Evolutionary conservation across 192 early-diverging fungal genomes (phyloP).

Genomic region (Martensiomyces pterosporus): DNA sequence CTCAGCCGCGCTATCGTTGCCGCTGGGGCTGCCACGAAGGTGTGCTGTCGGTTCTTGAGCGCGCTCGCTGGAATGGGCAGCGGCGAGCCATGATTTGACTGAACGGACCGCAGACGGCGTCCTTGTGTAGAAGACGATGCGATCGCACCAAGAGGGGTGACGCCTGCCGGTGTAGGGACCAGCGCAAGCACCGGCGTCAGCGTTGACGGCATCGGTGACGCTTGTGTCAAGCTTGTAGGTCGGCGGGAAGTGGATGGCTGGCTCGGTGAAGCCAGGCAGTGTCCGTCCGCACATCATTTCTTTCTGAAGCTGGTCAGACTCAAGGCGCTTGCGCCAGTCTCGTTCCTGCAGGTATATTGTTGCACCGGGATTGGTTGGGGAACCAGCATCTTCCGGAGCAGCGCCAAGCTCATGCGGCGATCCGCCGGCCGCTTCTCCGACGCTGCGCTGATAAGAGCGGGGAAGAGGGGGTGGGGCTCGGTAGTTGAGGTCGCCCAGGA

Average conservation of each 20-base stretch:
- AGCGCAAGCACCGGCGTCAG: no score
- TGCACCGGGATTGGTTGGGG: no score
- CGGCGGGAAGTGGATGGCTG: not conserved
- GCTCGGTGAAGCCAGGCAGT: conserved; percentile 2
- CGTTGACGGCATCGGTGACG: no score
- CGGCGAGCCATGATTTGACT: not conserved
- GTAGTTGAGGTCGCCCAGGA: conserved; percentile 7
- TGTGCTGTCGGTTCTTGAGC: no score
- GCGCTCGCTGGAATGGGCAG: not conserved
- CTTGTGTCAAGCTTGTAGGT: conserved; percentile 4
- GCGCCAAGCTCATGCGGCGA: not conserved
- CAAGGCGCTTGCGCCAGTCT: no score
- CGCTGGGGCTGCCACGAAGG: no score
- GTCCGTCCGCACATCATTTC: not conserved
- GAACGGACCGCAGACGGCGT: not conserved
- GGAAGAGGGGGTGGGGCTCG: no score
- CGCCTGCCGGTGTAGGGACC: conserved; percentile 1
- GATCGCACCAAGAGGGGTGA: conserved; percentile 1
- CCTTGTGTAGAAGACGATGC: not conserved
- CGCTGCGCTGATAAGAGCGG: no score
- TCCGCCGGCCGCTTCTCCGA: no score
- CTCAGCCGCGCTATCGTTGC: no score
- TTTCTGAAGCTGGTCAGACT: not conserved
- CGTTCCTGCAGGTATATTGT: no score
- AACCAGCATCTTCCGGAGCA: no score